These are phyloP conservation scores for Themeda triandra DNA, from an alignment of 176 grass and related monocot genomes.

Conservation along the genomic window DNA sequence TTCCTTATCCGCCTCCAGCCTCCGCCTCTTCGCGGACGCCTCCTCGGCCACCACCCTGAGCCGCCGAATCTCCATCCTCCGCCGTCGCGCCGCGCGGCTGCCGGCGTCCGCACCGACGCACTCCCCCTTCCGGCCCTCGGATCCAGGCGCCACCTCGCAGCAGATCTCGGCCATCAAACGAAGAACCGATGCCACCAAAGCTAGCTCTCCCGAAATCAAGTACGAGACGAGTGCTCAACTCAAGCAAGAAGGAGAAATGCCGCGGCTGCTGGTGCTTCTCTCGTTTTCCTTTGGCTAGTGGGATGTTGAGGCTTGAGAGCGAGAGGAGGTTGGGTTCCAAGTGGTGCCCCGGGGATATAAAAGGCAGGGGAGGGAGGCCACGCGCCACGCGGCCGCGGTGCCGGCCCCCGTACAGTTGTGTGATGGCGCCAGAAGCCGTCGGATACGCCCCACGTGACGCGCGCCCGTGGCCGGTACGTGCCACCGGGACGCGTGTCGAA, in stretches of 20 bases:
- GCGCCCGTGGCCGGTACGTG: constrained; percentile 26
- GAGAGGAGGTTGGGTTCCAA: neutral
- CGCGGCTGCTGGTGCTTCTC: neutral
- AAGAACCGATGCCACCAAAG: neutral
- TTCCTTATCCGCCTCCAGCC: constrained; percentile 5
- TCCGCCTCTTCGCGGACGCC: constrained; percentile 25
- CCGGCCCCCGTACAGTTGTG: constrained; percentile 35
- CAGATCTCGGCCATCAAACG: constrained; percentile 53
- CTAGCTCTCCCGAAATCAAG: neutral
- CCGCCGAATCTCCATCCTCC: constrained; percentile 59
- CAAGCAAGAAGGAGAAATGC: neutral
- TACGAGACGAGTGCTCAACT: neutral
- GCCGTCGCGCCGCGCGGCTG: constrained; percentile 39
- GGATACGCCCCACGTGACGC: constrained; percentile 44
- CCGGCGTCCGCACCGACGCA: constrained; percentile 15
- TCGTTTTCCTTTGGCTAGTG: neutral
- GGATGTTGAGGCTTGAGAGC: neutral
- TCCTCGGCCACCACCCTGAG: constrained; percentile 40
- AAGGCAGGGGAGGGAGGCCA: neutral
- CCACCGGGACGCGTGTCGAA: constrained; percentile 32
- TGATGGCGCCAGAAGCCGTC: constrained; percentile 28
- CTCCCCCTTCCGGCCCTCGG: constrained; percentile 6
- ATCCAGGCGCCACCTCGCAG: constrained; percentile 23
- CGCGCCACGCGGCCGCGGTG: constrained; percentile 7
- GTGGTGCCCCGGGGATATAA: constrained; percentile 26